Conservation (phyloP, 2,329 filamentous ascomycete genomes). For the Emergomyces orientalis region DNA sequence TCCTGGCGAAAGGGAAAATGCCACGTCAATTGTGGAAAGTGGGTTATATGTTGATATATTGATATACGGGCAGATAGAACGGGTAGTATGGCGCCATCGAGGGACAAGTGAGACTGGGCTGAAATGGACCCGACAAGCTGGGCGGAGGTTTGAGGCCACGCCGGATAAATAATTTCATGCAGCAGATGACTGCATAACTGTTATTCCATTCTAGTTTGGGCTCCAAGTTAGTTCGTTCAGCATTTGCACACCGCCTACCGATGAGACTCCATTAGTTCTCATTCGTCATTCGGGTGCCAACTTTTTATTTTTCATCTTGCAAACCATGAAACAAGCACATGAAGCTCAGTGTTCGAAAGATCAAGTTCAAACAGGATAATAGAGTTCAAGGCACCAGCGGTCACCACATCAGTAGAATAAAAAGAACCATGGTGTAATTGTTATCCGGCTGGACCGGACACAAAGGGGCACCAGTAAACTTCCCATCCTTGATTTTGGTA, state of each 20-base stretch:
- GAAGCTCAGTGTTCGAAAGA: not conserved
- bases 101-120: not conserved
- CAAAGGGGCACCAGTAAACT: not conserved
- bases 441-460: not conserved
- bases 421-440: not conserved
- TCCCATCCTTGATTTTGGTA: not conserved
- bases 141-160: constrained; percentile 3
- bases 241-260: not conserved
- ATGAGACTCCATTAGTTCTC: not conserved
- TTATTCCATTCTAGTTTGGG: not conserved
- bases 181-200: not conserved
- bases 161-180: constrained; percentile 1
- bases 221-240: not conserved
- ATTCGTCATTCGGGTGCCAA: not conserved
- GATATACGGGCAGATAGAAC: not conserved
- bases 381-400: not conserved
- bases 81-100: not conserved
- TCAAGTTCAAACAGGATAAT: not conserved
- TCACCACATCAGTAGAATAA: not conserved
- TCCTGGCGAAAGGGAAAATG: not conserved
- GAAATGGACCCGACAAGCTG: constrained; percentile 9
- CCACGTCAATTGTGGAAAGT: constrained; percentile 5
- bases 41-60: not conserved
- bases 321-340: not conserved
- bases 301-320: not conserved